Base-by-base conservation (phyloP, 106 monocot species). In the Agapanthus africanus region DNA sequence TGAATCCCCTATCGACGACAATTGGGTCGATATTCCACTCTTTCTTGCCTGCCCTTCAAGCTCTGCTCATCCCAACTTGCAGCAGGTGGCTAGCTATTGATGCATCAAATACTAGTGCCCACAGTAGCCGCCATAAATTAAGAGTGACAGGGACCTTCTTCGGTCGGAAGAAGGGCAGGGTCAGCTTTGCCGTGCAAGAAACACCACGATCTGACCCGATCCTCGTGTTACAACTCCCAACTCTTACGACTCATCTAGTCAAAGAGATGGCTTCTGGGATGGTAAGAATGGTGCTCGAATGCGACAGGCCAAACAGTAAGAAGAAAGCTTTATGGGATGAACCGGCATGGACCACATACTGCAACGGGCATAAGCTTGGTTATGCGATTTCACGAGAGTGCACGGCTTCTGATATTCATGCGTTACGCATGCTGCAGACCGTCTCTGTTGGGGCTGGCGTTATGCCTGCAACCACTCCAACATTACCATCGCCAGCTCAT, bases 381-480 rank as follows among this genome's bases (percentile, higher is more conserved):
- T 84, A 57, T 41, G 88, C 88, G 3, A 64, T 74, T 56, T 67
- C 79, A 14, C 65, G 84, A 37, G 16, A 15, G 7, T 79, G 76
- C 73, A 70, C 67, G 1, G 67, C 46, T 7, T 27, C 31, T 0
- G 88, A 88, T 51, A 4, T 54, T 22, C 70, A 63, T 1, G 77
- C 84, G 15, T 72, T 88, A n/a, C 33, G 69, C 30, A 39, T 51
- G 14, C 67, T 88, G 6, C 54, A 56, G 63, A 41, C 73, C 2
- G 74, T 88, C 0, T 81, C 84, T 9, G 84, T 76, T 6, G 88
- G 88, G 14, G 88, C 88, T 34, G 88, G 88, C 7, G 76, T 88
- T 15, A 14, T 88, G n/a, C 69, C 80, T 3, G 16, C 62, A 7
- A 15, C 42, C 13, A 4, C 14, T 14, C 38, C 71, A 4, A 7